Conservation (phyloP, 164 flowering plant genomes). For the Aristolochia contorta region DNA sequence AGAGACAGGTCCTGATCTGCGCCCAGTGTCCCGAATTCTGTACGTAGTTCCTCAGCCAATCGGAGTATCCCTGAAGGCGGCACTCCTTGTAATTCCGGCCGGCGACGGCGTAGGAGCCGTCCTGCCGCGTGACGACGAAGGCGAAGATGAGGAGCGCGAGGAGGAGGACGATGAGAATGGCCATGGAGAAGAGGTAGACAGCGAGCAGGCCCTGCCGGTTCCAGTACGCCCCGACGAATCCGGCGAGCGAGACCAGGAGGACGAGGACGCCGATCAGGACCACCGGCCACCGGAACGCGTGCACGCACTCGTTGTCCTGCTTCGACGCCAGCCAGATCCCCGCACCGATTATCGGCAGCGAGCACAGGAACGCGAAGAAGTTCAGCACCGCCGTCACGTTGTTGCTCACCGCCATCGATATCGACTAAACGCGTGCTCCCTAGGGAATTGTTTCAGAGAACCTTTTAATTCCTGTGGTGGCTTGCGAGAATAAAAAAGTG, state of each 20-base stretch:
- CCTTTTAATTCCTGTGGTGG: too few species aligned
- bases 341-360: constrained; percentile 65
- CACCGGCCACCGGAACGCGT: constrained; percentile 69
- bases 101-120: constrained; percentile 46
- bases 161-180: constrained; percentile 50
- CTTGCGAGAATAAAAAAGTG: too few species aligned
- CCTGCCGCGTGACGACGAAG: constrained; percentile 61
- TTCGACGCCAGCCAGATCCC: constrained; percentile 86
- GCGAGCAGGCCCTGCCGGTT: constrained; percentile 56
- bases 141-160: constrained; percentile 57
- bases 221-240: constrained; percentile 84
- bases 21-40: constrained; percentile 40
- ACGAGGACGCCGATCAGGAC: constrained; percentile 58
- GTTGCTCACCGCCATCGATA: constrained; percentile 67
- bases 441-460: too few species aligned
- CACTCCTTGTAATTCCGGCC: constrained; percentile 65
- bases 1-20: constrained; percentile 56
- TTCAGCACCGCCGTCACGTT: constrained; percentile 62
- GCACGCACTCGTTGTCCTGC: constrained; percentile 74
- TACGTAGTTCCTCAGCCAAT: constrained; percentile 60
- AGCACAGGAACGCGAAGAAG: constrained; percentile 69
- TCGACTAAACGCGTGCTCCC: too few species aligned
- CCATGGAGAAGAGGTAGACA: constrained; percentile 67
- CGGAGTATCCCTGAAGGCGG: constrained; percentile 48
- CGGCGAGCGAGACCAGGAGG: constrained; percentile 65